Base-by-base conservation (phyloP, 2,329 filamentous ascomycete genomes). In the Lecanicillium sp. region DNA sequence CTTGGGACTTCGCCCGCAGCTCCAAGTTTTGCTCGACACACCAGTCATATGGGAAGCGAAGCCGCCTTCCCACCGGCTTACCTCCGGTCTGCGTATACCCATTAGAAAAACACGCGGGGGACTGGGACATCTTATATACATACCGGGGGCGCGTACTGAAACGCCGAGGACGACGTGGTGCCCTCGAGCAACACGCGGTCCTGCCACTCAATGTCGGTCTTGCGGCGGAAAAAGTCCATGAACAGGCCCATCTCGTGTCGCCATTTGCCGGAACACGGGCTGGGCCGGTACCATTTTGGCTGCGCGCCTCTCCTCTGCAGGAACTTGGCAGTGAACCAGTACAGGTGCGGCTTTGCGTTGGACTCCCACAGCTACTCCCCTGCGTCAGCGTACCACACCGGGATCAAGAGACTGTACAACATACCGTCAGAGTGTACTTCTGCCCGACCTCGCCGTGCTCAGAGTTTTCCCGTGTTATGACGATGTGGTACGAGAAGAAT, bases 331-430 rank as follows among this genome's bases (percentile, higher is more conserved):
- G 77, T 77, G 38, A 79, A 77, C 54, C 74, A 76, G 65, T 87
- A 90, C 0, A 77, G 73, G 50, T 68, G 70, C 0, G 83, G 83
- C 12, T 67, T 64, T 10, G 73, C 67, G 51, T 79, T 72, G 5
- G 82, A 84, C 62, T 88, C 79, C 67, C 81, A 87, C 43, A 90
- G 71, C 83, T 89, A 53, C n/a, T 10, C 35, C 35, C 23, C 7
- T 3, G 37, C 19, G 5, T 27, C 36, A n/a, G 20, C 21, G 9
- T 26, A 20, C 5, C 2, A 17, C 6, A 33, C n/a, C n/a, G n/a
- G n/a, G n/a, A n/a, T n/a, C n/a, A 47, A 24, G 33, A 10, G 38
- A 27, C 41, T 12, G 6, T 14, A 8, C 5, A 5, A 65, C 77
- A 66, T 67, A 86, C 83, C 51, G 72, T 77, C 2, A 87, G 62